Evolutionary conservation across 192 early-diverging fungal species (phyloP).

Genomic region (Entomortierella beljakovae): DNA sequence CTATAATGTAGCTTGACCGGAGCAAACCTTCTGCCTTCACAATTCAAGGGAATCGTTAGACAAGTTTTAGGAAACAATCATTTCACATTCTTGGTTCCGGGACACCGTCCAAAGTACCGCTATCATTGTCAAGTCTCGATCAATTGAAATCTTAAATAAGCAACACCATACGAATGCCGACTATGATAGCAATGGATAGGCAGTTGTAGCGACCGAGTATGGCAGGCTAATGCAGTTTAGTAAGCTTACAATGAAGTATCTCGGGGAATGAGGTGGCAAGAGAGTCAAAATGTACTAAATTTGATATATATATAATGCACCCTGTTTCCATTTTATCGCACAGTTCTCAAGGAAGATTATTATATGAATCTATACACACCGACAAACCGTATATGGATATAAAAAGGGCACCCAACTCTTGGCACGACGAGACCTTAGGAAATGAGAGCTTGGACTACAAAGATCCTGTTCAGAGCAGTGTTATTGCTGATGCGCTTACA

Average conservation of each 20-base stretch:
- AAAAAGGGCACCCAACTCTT: too few species aligned
- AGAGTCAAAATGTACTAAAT: slow-evolving; percentile 1
- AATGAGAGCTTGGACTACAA: too few species aligned
- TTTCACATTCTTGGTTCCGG: slow-evolving; percentile 3
- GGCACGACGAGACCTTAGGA: too few species aligned
- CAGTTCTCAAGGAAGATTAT: too few species aligned
- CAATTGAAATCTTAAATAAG: slow-evolving; percentile 6
- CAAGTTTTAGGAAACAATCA: background rate
- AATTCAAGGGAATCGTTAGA: slow-evolving; percentile 3
- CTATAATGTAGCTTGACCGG: slow-evolving; percentile 5
- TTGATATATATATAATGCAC: too few species aligned
- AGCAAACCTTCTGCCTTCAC: slow-evolving; percentile 7
- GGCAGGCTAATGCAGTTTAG: slow-evolving; percentile 1
- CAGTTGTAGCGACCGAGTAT: background rate
- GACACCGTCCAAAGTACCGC: background rate
- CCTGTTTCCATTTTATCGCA: too few species aligned
- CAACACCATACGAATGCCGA: slow-evolving; percentile 5
- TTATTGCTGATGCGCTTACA: too few species aligned
- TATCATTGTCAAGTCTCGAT: background rate
- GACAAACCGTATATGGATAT: too few species aligned
- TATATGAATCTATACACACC: too few species aligned
- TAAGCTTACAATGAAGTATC: slow-evolving; percentile 1
- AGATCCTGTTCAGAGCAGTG: slow-evolving; percentile 2
- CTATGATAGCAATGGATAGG: slow-evolving; percentile 1
- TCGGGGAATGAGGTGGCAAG: background rate